These are phyloP conservation scores for Arabidopsis thaliana DNA, from an alignment of 345 rosid genomes.

Conservation along the genomic window TAIR10.1 NC_003075.7:4825501-4826000, in stretches of 20 bases:
- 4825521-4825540: conserved; percentile 9
- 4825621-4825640: background rate
- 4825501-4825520: background rate
- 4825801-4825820: conserved; percentile 64
- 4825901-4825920: background rate
- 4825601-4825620: background rate
- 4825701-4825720: conserved; percentile 91
- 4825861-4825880: conserved; percentile 83
- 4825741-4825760: background rate
- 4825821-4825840: conserved; percentile 94
- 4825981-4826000: conserved; percentile 74
- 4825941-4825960: conserved; percentile 21
- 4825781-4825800: background rate
- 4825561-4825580: background rate
- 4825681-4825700: conserved; percentile 90
- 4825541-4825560: conserved; percentile 25
- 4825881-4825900: conserved; percentile 16
- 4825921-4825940: background rate
- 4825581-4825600: background rate
- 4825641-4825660: conserved; percentile 44
- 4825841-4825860: conserved; percentile 85
- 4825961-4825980: conserved; percentile 98
- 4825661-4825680: conserved; percentile 80
- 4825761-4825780: background rate
- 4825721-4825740: conserved; percentile 56